A percentile compares a stretch with the other conserved stretches of the same genome.
These are phyloP conservation scores for Penicillium robsamsonii DNA, from an alignment of 495 filamentous ascomycete genomes.

Conservation along the genomic window DNA sequence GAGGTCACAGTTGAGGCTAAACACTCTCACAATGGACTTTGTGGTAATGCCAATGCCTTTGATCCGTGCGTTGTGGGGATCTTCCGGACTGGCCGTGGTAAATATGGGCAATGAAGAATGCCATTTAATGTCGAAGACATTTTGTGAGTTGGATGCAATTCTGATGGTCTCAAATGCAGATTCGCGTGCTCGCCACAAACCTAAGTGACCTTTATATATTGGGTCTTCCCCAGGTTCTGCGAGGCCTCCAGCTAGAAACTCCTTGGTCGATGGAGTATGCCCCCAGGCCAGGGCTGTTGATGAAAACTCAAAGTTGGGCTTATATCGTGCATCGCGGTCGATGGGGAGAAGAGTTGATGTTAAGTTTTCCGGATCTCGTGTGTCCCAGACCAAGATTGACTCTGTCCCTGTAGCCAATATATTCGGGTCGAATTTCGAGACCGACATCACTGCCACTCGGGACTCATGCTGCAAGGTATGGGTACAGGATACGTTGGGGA, in stretches of 20 bases:
- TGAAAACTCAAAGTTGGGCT: conserved; percentile 52
- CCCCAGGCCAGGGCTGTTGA: conserved; percentile 80
- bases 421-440: conserved; percentile 42
- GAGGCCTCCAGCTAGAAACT: conserved; percentile 75
- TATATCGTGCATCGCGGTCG: conserved; percentile 19
- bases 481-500: conserved; percentile 32
- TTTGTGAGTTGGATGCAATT: conserved; percentile 55
- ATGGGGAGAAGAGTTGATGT: conserved; percentile 8
- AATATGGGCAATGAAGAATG: conserved; percentile 60
- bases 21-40: conserved; percentile 50
- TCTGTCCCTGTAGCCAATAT: conserved; percentile 53
- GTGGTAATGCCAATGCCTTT: conserved; percentile 38
- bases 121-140: conserved; percentile 80
- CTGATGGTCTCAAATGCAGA: conserved; percentile 45
- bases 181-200: conserved; percentile 63
- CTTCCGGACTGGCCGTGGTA: conserved; percentile 59
- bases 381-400: conserved; percentile 35
- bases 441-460: conserved; percentile 68
- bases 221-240: conserved; percentile 55
- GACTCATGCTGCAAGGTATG: conserved; percentile 62
- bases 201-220: conserved; percentile 67
- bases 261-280: conserved; percentile 39
- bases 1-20: conserved; percentile 40
- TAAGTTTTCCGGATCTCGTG: conserved; percentile 7
- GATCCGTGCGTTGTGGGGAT: conserved; percentile 15